Percentiles rank a stretch among this genome's conserved stretches.
Conservation (phyloP, 1,284 basidiomycete species). For the Chondrostereum purpureum region DNA sequence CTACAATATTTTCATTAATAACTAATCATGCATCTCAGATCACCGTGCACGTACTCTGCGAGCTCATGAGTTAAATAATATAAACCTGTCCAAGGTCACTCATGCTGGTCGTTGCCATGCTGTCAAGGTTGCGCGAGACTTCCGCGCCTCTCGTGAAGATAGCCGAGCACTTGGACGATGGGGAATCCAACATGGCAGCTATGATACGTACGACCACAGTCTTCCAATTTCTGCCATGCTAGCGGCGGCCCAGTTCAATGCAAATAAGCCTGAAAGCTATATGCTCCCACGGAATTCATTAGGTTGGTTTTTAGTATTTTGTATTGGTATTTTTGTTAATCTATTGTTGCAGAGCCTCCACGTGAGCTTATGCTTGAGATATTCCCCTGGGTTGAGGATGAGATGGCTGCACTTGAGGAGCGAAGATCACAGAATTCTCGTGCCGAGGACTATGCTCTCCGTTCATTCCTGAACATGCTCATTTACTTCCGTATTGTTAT, state of each 20-base stretch:
- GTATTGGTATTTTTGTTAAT: not conserved
- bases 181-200: constrained; percentile 16
- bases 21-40: constrained; percentile 7
- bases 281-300: constrained; percentile 20
- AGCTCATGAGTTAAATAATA: constrained; percentile 9
- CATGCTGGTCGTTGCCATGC: constrained; percentile 20
- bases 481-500: constrained; percentile 14
- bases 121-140: constrained; percentile 15
- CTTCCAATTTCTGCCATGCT: constrained; percentile 23
- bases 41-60: not conserved
- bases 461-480: constrained; percentile 16
- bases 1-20: not conserved
- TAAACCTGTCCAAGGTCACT: constrained; percentile 18
- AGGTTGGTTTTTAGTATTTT: constrained; percentile 13
- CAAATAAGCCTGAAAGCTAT: constrained; percentile 19
- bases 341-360: constrained; percentile 16
- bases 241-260: constrained; percentile 24
- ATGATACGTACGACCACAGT: constrained; percentile 19
- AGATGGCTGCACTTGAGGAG: constrained; percentile 9
- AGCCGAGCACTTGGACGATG: constrained; percentile 22
- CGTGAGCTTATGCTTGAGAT: constrained; percentile 11
- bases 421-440: constrained; percentile 4
- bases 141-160: constrained; percentile 16
- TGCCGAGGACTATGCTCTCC: constrained; percentile 15
- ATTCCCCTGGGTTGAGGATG: constrained; percentile 22